Percentiles rank a stretch among this genome's conserved stretches.
phyloP scores from a whole-genome alignment of 2,329 filamentous ascomycete genomes.

The Myriosclerotinia scirpicola region DNA sequence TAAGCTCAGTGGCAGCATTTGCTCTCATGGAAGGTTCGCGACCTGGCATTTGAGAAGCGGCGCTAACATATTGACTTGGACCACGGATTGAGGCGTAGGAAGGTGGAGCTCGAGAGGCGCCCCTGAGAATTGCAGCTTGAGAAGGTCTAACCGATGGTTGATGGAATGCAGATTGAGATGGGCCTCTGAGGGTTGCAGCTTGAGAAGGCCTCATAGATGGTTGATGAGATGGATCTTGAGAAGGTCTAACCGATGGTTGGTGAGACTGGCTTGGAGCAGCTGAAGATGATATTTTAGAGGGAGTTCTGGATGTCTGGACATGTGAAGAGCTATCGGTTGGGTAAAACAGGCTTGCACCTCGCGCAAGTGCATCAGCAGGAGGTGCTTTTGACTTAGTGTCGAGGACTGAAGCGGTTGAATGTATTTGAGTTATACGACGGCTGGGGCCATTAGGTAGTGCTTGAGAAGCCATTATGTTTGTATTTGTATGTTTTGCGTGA shows the following conservation, averaged over 20 bases:
- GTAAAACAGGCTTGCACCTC: neutral
- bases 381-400: neutral
- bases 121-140: constrained; percentile 1
- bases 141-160: neutral
- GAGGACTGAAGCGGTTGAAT: neutral
- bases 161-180: neutral
- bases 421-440: constrained; percentile 2
- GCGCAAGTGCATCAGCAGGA: neutral
- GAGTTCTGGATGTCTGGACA: neutral
- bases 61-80: neutral
- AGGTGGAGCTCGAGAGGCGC: neutral
- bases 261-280: neutral
- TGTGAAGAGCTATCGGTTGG: neutral
- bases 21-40: neutral
- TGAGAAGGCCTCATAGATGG: neutral
- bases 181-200: neutral
- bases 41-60: neutral
- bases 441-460: constrained; percentile 1
- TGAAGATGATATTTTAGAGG: neutral
- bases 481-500: too few species aligned
- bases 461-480: neutral
- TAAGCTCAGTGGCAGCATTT: neutral
- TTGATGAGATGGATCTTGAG: neutral
- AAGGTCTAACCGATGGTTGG: neutral
- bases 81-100: neutral